A percentile compares a stretch with the other conserved stretches of the same genome.
Conservation (phyloP, 495 filamentous ascomycete genomes). For the Aspergillus incahuasiensis region DNA sequence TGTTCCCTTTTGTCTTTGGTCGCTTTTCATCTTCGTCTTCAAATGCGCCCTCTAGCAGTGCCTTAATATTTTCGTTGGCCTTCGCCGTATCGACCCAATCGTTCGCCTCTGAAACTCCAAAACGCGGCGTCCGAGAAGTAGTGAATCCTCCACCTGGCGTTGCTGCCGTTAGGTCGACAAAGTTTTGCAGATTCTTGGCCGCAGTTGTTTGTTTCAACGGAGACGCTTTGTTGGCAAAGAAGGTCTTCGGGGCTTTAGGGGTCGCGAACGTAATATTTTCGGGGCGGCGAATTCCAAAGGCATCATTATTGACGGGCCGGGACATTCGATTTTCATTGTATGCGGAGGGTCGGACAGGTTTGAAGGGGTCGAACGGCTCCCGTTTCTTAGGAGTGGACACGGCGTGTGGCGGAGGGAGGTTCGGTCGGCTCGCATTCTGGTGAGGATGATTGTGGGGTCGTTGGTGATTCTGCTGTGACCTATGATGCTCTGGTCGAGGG, state of each 20-base stretch:
- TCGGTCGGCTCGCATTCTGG: slow-evolving; percentile 20
- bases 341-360: slow-evolving; percentile 38
- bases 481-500: slow-evolving; percentile 47
- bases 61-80: slow-evolving; percentile 81
- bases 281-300: slow-evolving; percentile 44
- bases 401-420: slow-evolving; percentile 14
- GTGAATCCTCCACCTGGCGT: slow-evolving; percentile 20
- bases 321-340: slow-evolving; percentile 30
- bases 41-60: slow-evolving; percentile 78
- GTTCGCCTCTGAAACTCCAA: slow-evolving; percentile 51
- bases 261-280: slow-evolving; percentile 38
- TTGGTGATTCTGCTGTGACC: slow-evolving; percentile 17
- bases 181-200: slow-evolving; percentile 36
- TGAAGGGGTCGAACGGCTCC: slow-evolving; percentile 40
- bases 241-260: slow-evolving; percentile 33
- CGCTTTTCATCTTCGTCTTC: slow-evolving; percentile 72
- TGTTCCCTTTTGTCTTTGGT: slow-evolving; percentile 50
- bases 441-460: slow-evolving; percentile 18
- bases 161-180: slow-evolving; percentile 47
- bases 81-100: slow-evolving; percentile 72
- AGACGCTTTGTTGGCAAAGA: slow-evolving; percentile 42
- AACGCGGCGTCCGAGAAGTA: slow-evolving; percentile 25
- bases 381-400: slow-evolving; percentile 24
- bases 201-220: slow-evolving; percentile 29
- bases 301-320: slow-evolving; percentile 24